A percentile compares a stretch with the other conserved stretches of the same genome.
These are phyloP conservation scores for Nidularia sp. DNA, from an alignment of 768 basidiomycete genomes.

Conservation along the genomic window DNA sequence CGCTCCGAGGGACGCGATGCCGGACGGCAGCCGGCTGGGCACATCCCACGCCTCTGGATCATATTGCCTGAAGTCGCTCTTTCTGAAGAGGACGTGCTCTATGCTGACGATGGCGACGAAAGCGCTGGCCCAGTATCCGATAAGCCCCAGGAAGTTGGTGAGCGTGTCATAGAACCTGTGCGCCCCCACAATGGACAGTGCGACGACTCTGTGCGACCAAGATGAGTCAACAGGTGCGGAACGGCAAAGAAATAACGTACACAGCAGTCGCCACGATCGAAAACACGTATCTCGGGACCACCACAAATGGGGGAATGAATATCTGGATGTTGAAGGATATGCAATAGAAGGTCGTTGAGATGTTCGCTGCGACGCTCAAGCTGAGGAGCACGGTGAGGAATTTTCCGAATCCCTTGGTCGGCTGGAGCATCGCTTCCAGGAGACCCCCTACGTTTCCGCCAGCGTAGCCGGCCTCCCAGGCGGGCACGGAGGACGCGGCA, in stretches of 20 bases:
- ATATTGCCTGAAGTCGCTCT: constrained; percentile 48
- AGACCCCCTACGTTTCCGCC: constrained; percentile 67
- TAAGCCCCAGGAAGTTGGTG: constrained; percentile 71
- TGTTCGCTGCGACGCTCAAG: constrained; percentile 78
- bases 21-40: constrained; percentile 55
- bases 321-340: constrained; percentile 72
- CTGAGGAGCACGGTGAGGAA: constrained; percentile 79
- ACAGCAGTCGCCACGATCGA: constrained; percentile 68
- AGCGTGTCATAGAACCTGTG: constrained; percentile 70
- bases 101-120: constrained; percentile 59
- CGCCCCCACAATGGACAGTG: constrained; percentile 70
- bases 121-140: constrained; percentile 63
- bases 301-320: constrained; percentile 51
- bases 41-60: constrained; percentile 54
- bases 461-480: constrained; percentile 58
- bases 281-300: constrained; percentile 74
- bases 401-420: constrained; percentile 68
- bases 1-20: constrained; percentile 61
- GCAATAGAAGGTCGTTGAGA: constrained; percentile 81
- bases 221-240: background rate
- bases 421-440: constrained; percentile 66
- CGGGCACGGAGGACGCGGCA: constrained; percentile 49
- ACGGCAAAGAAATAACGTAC: constrained; percentile 24
- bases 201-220: constrained; percentile 48
- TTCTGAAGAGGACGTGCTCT: constrained; percentile 69